Base-by-base conservation (phyloP, 2,329 filamentous ascomycete species). In the Sclerotinia sclerotiorum region DNA sequence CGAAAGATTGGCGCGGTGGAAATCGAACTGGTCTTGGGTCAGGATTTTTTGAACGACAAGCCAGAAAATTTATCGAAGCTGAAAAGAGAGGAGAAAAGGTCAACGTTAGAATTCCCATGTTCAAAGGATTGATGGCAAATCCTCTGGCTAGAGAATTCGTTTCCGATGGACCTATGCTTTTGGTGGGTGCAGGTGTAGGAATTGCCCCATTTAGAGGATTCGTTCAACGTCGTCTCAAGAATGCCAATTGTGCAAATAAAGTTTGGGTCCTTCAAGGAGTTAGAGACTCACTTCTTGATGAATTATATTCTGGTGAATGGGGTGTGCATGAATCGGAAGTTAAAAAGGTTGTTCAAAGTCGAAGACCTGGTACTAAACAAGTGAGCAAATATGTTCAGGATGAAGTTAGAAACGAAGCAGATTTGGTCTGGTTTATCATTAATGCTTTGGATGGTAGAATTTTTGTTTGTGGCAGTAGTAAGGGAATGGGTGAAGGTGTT, bases 121-220 rank as follows among this genome's bases (percentile, higher is more conserved):
- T 99, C 86, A 93, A 97, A 76, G 95, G 95, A 0, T 84, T 99
- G 55, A 99, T 99, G 95, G 90, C 93, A 70, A 99, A 99, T 79
- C 95, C 95, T 0, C 85, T 99, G 1, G 95, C 94, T 15, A 90
- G 90, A 77, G 89, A 97, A 77, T 99, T 98, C 77, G 90, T 93
- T 65, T 89, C 91, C 3, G 94, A 99, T 78, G 95, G 95, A 0
- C 95, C 95, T 0, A 99, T 99, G 95, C 88, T 99, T 49, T 86
- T 99, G 60, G 97, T 99, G 74, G 95, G 95, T 44, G 95, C 95
- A 5, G 95, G 95, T 67, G 95, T 99, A 29, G 95, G 95, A 72
- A 94, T 99, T 79, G 95, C 95, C 15, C 95, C 95, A 0, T 99
- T 99, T 88, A 89, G 95, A 61, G 95, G 95, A 69, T 99, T 99